Percentiles rank a stretch among this genome's conserved stretches.
These are phyloP conservation scores for Fraxinus albicans DNA, from an alignment of 305 asterid genomes.

Conservation along the genomic window DNA sequence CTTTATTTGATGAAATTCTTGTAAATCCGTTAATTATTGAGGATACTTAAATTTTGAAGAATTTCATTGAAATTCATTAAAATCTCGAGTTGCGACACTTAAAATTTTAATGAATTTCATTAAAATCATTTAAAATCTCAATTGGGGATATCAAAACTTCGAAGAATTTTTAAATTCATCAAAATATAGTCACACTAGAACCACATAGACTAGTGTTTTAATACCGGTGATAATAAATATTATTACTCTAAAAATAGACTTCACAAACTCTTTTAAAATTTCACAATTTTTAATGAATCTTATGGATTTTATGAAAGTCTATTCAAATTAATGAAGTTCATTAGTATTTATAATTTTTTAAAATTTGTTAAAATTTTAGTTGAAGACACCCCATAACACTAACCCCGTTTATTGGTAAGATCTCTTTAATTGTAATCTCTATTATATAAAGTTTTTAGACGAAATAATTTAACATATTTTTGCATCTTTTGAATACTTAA, in stretches of 20 bases:
- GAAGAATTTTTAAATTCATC: neutral
- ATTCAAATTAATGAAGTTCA: no score
- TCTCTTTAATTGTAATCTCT: neutral
- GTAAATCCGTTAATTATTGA: no score
- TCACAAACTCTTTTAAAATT: no score
- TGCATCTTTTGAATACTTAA: no score
- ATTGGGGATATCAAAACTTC: no score
- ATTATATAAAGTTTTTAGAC: neutral
- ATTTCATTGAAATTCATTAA: neutral
- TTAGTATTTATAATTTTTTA: no score
- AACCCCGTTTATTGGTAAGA: neutral
- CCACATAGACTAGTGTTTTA: neutral
- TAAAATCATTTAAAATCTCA: neutral
- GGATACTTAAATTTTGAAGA: no score
- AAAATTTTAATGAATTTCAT: neutral
- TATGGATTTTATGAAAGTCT: no score
- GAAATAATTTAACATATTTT: neutral
- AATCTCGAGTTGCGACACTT: neutral
- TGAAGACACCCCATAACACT: neutral
- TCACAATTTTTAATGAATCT: no score
- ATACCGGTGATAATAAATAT: neutral
- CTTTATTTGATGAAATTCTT: no score
- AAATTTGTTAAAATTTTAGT: no score
- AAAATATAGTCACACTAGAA: neutral
- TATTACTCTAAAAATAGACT: neutral